These are phyloP conservation scores for Abrus precatorius DNA, from an alignment of 306 rosid genomes.

Conservation along the genomic window DNA sequence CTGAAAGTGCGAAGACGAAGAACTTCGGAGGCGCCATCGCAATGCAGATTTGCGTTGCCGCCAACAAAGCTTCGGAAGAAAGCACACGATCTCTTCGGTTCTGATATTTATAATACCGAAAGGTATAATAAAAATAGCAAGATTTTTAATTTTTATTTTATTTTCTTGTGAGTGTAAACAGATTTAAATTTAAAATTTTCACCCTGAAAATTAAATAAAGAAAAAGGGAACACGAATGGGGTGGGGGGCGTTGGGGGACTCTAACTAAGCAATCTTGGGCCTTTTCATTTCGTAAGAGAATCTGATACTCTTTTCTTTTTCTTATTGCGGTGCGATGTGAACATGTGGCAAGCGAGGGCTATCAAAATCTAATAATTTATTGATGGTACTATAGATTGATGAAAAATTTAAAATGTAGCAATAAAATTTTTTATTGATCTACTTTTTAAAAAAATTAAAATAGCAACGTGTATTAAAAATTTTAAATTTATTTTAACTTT, in stretches of 20 bases:
- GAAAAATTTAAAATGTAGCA: neutral
- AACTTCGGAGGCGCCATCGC: conserved; percentile 84
- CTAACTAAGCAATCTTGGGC: conserved; percentile 5
- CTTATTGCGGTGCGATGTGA: neutral
- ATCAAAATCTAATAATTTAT: conserved; percentile 9
- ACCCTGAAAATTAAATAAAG: neutral
- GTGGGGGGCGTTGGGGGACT: conserved; percentile 14
- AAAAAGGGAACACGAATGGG: neutral
- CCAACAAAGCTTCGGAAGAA: conserved; percentile 58
- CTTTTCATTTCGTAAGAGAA: neutral
- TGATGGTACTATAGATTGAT: neutral
- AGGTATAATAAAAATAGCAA: neutral
- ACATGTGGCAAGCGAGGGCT: conserved; percentile 45
- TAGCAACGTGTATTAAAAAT: too few species aligned
- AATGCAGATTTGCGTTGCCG: conserved; percentile 56
- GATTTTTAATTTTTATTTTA: neutral
- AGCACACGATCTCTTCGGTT: neutral
- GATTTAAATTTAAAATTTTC: neutral
- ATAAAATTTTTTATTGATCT: too few species aligned
- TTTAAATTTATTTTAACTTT: too few species aligned
- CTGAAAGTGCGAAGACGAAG: conserved; percentile 55
- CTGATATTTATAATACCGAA: conserved; percentile 28
- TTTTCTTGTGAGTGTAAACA: neutral
- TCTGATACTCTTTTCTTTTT: neutral
- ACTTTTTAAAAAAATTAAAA: too few species aligned